A percentile compares a stretch with the other conserved stretches of the same genome.
Conservation (phyloP, 2,329 filamentous ascomycete species). For the Monilinia aucupariae region DNA sequence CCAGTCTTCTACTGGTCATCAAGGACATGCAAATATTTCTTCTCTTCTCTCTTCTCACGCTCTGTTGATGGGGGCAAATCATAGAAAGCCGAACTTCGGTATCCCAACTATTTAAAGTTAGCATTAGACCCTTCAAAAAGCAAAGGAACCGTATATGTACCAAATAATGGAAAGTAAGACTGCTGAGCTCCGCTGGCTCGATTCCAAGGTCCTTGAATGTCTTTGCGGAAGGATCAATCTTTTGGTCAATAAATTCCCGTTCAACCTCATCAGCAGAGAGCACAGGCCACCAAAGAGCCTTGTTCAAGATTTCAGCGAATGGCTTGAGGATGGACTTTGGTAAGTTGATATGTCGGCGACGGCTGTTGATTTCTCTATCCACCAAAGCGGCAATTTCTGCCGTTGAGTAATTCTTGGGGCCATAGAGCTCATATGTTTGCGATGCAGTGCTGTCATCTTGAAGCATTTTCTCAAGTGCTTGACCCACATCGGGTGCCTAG, state of each 20-base stretch:
- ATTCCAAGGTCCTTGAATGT: slow-evolving; percentile 93
- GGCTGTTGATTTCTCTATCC: slow-evolving; percentile 87
- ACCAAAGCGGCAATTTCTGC: slow-evolving; percentile 81
- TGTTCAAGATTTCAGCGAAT: slow-evolving; percentile 68
- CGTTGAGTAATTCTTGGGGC: slow-evolving; percentile 87
- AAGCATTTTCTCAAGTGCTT: slow-evolving; percentile 82
- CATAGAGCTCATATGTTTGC: slow-evolving; percentile 91
- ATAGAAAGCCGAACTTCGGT: slow-evolving; percentile 81
- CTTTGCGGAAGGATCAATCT: slow-evolving; percentile 85
- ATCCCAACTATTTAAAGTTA: slow-evolving; percentile 62
- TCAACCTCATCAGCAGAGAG: slow-evolving; percentile 81
- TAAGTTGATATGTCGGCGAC: slow-evolving; percentile 84
- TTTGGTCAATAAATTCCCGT: slow-evolving; percentile 87
- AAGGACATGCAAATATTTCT: slow-evolving; percentile 91
- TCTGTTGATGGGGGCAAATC: slow-evolving; percentile 92
- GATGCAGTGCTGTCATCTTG: slow-evolving; percentile 85
- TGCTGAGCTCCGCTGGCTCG: slow-evolving; percentile 77
- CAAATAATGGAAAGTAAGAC: slow-evolving; percentile 89
- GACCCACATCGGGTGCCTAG: slow-evolving; percentile 81
- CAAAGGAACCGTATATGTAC: slow-evolving; percentile 44
- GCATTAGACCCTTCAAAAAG: background rate
- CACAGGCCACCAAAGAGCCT: slow-evolving; percentile 81
- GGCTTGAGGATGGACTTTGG: slow-evolving; percentile 78
- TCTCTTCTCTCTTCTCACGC: slow-evolving; percentile 89
- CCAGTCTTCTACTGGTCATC: slow-evolving; percentile 64